Evolutionary conservation across 768 basidiomycete species (phyloP), one percentile per base, ranked within the genome.

Genomic region (Tulasnella sp.): DNA sequence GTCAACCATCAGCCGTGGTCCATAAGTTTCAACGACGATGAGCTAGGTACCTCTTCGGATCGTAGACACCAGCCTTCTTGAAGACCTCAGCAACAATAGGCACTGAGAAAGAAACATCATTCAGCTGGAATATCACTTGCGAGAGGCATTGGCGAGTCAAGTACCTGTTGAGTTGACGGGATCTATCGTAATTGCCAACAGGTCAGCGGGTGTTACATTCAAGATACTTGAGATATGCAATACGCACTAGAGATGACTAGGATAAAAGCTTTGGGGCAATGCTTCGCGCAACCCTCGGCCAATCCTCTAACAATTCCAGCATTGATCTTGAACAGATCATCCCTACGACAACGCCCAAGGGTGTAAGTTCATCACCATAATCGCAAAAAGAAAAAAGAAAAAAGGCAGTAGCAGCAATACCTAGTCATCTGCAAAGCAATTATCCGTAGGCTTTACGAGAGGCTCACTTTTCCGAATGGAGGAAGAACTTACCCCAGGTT

Each of bases 321-420:
- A 74, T 99, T 99, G 78, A 94, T 96, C 90, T 94, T 93, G 85
- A 98, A 95, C 23, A 95, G 79, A 72, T 96, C 92, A 72, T 96
- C 93, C 72, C 91, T 93, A 67, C 34, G 8, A 27, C 21, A 27
- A 50, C 45, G n/a, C 5, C 19, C 45, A 48, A 5, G 8, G n/a
- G 34, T 5, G 5, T 7, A 38, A 38, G 34, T 38, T n/a, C n/a
- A 42, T 41, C 1, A 42, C 21, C 44, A 60, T n/a, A n/a, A n/a
- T n/a, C n/a, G n/a, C n/a, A n/a, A n/a, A n/a, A n/a, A n/a, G n/a
- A n/a, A n/a, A n/a, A n/a, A n/a, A n/a, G n/a, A n/a, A n/a, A 34
- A 29, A 27, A 52, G 53, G 47, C 50, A 65, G 63, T 49, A 58
- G 59, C 23, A 70, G 30, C 23, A 29, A 56, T 60, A 48, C 56